Evolutionary conservation across 1,284 basidiomycete species (phyloP), one percentile per base, ranked within the genome.

Genomic region (Melampsora americana): DNA sequence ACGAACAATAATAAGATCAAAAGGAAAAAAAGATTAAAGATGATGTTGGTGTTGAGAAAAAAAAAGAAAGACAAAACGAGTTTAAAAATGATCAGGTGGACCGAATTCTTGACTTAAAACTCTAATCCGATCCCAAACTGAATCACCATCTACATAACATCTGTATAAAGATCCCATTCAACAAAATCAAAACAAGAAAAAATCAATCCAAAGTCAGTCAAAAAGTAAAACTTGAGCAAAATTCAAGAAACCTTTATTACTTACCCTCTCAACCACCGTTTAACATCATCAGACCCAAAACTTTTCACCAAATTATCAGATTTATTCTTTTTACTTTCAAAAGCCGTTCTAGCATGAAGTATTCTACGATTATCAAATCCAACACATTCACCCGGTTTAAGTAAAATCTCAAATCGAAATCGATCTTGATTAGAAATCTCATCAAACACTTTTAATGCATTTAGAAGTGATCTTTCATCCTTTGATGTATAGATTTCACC

Each of bases 361-460:
- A 96, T 89, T n/a, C 95, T 86, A 28, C 94, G 86, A 80, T 98
- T 99, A 82, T 98, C 94, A 80, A 99, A 99, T 16, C 95, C 79
- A 44, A 93, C 93, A 23, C 90, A 89, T 79, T 97, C 93, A 60
- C 93, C 93, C 82, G 94, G 92, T 46, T 85, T 82, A 72, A 98
- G 84, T 70, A 87, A 88, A 83, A 92, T 89, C 79, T 88, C 84
- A 80, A 87, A 91, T 46, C 85, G 86, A 44, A 87, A 86, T 20
- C 82, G 81, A 0, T 86, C 85, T 20, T 87, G 85, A 50, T 90
- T 87, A 2, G 94, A 84, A 23, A 90, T 80, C 0, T 83, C 81
- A 7, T 89, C 86, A 80, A 93, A 97, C 12, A 83, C 82, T 4
- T 82, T 80, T 3, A 96, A 85, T 0, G 92, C 92, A 0, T 84